Conservation (phyloP, 176 grass and related monocot species). For the Pharus latifolius region DNA sequence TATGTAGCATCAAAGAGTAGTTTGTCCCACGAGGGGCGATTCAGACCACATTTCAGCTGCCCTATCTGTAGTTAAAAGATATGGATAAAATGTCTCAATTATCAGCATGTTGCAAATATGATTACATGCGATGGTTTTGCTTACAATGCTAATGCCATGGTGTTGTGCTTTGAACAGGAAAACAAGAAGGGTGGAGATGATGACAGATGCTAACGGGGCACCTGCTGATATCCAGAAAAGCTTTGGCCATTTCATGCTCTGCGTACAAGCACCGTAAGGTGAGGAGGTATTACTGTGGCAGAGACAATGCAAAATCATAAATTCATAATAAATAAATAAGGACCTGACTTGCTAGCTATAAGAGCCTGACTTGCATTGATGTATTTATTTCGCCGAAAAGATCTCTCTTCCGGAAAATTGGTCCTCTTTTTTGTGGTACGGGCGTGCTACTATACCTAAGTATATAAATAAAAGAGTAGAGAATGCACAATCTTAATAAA, state of each 20-base stretch:
- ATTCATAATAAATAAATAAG: no score
- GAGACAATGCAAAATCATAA: no score
- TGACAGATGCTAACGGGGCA: conserved; percentile 66
- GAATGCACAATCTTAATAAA: no score
- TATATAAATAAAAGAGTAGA: no score
- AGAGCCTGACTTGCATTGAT: no score
- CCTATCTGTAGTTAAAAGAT: conserved; percentile 45
- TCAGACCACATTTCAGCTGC: conserved; percentile 69
- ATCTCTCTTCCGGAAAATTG: no score
- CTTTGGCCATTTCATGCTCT: conserved; percentile 71
- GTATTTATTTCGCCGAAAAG: no score
- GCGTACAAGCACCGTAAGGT: background rate
- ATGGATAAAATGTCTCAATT: background rate
- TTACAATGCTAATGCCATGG: conserved; percentile 80
- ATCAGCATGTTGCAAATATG: background rate
- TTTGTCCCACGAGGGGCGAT: conserved; percentile 80
- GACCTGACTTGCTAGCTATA: no score
- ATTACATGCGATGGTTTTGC: no score
- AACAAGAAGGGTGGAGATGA: conserved; percentile 75
- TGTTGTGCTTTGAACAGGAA: conserved; percentile 84
- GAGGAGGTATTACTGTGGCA: background rate
- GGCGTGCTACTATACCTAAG: no score
- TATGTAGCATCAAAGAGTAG: conserved; percentile 59
- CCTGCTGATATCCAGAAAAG: conserved; percentile 89
- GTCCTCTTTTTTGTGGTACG: no score